Base-by-base conservation (phyloP, 768 basidiomycete genomes). In the Lepiota brunneoincarnata region DNA sequence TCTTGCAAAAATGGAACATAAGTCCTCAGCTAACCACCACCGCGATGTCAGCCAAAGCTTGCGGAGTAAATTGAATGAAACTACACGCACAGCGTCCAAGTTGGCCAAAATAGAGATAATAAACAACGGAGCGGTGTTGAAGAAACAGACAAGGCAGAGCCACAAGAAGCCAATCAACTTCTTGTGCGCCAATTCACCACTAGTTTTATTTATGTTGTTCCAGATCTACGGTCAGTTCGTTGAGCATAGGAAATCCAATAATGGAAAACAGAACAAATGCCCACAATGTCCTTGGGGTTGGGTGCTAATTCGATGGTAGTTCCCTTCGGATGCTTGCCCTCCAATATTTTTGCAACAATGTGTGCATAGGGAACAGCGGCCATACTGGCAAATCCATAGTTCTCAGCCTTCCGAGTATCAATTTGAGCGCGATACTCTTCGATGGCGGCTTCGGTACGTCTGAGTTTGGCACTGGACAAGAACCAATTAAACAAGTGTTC, bases 61-160 rank as follows among this genome's bases (percentile, higher is more conserved):
- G 17, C 20, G 35, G 36, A 9, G n/a, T 12, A 21, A 54, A 28
- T n/a, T 31, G 45, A 20, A 31, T 26, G 47, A 20, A 4, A 55
- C 47, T n/a, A 23, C 20, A 60, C 86, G 49, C 61, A 93, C 88
- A 36, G 87, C 79, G 46, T 86, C 79, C 74, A 99, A 77, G 72
- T 99, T 98, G 61, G 97, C 93, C 47, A 97, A 75, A 58, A 93
- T 74, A 11, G 96, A 95, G 58, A 98, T 93, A 58, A 91, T 74
- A 64, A 95, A 82, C 15, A 99, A 74, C 17, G 97, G 97, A 9
- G 96, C 75, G 34, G 94, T 98, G 75, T 99, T 95, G 75, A 98
- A 83, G 75, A 93, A 94, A 69, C 93, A 95, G 44, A 98, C 83
- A 26, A 83, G 62, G 18, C 78, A 73, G 49, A 99, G 80, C 69